Evolutionary conservation across 306 rosid genomes (phyloP).

Genomic region (Quillaja saponaria): DNA sequence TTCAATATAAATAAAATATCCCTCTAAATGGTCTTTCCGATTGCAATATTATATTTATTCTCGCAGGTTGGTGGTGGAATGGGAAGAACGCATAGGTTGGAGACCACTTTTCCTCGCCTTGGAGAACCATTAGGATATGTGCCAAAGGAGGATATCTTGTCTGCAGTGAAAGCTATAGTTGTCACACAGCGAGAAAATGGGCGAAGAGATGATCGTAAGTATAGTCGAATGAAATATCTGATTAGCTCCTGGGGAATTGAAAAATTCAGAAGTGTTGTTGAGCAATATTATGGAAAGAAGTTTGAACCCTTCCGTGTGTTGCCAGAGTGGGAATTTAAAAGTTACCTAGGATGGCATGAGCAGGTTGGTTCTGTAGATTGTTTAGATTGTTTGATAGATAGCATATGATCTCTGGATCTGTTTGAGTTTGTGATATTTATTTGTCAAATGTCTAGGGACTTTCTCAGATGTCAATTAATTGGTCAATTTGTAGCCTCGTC

Average conservation of each 20-base stretch:
- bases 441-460: too few species aligned
- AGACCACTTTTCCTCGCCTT: conserved; percentile 81
- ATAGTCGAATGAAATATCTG: conserved; percentile 93
- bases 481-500: conserved; percentile 12
- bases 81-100: conserved; percentile 98
- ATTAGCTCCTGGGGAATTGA: conserved; percentile 96
- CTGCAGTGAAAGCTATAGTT: conserved; percentile 93
- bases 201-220: conserved; percentile 95
- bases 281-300: conserved; percentile 85
- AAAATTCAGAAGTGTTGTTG: conserved; percentile 74
- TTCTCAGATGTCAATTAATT: too few species aligned
- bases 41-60: conserved; percentile 27
- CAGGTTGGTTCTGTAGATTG: conserved; percentile 86
- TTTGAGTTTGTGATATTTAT: too few species aligned
- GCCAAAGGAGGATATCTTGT: conserved; percentile 91
- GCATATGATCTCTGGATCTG: too few species aligned
- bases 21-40: too few species aligned
- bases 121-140: conserved; percentile 90
- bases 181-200: conserved; percentile 95
- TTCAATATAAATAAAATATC: too few species aligned
- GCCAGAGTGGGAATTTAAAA: conserved; percentile 95
- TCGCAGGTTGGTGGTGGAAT: conserved; percentile 99
- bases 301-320: conserved; percentile 72
- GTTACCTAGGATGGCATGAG: conserved; percentile 95
- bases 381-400: too few species aligned